Evolutionary conservation across 1,284 basidiomycete species (phyloP), one percentile per base, ranked within the genome.

Genomic region (Rhodotorula sp.): DNA sequence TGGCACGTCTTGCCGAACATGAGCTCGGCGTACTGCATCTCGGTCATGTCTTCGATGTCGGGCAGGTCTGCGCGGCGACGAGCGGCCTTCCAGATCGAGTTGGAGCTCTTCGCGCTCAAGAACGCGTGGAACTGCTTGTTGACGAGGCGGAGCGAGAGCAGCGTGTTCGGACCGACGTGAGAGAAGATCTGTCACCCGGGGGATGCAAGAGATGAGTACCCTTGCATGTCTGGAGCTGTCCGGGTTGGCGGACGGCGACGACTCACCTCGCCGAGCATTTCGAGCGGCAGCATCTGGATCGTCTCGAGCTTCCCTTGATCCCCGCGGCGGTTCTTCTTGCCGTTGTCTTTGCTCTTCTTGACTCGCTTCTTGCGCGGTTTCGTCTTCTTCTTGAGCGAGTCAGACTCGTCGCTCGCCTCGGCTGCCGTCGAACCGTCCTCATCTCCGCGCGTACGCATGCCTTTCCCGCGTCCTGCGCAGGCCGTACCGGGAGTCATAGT

Each of bases 201-300:
- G 6, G 34, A 34, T 5, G 34, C 34, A 34, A 34, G 34, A 5
- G 34, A 3, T 34, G 34, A 34, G 34, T 34, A 34, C n/a, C n/a
- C n/a, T n/a, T n/a, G n/a, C n/a, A n/a, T n/a, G n/a, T n/a, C n/a
- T n/a, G n/a, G n/a, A n/a, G 49, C 49, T 20, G 49, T 51, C 49
- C 49, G 49, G 7, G 49, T n/a, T 12, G 18, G 23, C 34, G 51
- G 8, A 16, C 12, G 16, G 18, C 18, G 46, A 12, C 5, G 34
- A 49, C 64, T 56, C 39, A 68, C 67, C 60, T 68, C 70, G 59
- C 29, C 5, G 48, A 72, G 43, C 18, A 72, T 39, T 48, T 72
- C 70, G 63, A 68, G 31, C 21, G 70, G 70, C n/a, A 72, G 56
- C 7, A 31, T 51, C 26, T 62, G 39, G 43, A 72, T 26, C 10